A percentile compares a stretch with the other conserved stretches of the same genome.
Conservation (phyloP, 2,329 filamentous ascomycete species). For the Aspergillus caelatus region DNA sequence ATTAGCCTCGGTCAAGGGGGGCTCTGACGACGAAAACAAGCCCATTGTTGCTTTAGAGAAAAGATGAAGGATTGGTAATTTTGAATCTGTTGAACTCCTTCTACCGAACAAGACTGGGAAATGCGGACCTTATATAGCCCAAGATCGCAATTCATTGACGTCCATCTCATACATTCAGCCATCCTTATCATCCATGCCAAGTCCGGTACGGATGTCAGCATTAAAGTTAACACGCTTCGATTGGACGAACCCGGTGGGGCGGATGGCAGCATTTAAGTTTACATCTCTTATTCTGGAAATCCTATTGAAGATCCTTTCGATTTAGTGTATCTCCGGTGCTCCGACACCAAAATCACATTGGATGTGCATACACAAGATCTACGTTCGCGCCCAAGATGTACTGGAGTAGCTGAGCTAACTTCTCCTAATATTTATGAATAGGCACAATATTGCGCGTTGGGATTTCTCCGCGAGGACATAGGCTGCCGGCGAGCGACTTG, state of each 20-base stretch:
- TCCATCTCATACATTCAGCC: background rate
- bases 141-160: background rate
- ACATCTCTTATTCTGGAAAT: background rate
- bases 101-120: background rate
- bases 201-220: background rate
- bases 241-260: background rate
- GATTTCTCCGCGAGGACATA: too few species aligned
- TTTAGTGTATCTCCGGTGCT: background rate
- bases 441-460: too few species aligned
- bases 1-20: conserved; percentile 1
- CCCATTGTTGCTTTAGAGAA: background rate
- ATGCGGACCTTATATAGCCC: background rate
- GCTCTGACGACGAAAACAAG: background rate
- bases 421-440: too few species aligned
- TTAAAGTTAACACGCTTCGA: background rate
- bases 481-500: too few species aligned
- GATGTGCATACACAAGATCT: too few species aligned
- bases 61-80: background rate
- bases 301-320: background rate
- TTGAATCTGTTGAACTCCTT: background rate
- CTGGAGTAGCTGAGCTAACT: too few species aligned
- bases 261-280: background rate
- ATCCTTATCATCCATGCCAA: background rate
- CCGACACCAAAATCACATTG: too few species aligned
- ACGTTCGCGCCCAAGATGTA: too few species aligned